These are phyloP conservation scores for Microdochium trichocladiopsis DNA, from an alignment of 2,329 filamentous ascomycete species.

Conservation along the genomic window DNA sequence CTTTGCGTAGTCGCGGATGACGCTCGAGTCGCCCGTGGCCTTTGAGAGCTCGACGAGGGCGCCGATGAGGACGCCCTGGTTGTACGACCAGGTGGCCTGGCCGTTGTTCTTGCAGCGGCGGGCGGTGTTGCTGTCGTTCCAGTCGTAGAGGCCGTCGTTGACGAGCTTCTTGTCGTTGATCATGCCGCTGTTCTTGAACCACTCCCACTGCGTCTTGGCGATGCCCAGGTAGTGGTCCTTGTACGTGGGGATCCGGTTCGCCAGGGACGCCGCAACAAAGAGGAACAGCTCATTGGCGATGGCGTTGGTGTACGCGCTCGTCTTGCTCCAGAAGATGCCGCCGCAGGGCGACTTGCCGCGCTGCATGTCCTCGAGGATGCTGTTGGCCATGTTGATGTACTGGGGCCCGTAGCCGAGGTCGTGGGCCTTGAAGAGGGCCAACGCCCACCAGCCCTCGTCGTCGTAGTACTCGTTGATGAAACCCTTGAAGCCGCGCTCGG, in stretches of 20 bases:
- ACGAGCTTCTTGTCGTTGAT: constrained; percentile 35
- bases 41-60: constrained; percentile 37
- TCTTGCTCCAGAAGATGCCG: constrained; percentile 48
- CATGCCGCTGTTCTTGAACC: constrained; percentile 37
- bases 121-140: not conserved
- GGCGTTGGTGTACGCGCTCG: constrained; percentile 35
- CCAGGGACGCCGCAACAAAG: constrained; percentile 37
- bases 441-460: constrained; percentile 57
- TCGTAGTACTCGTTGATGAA: constrained; percentile 53
- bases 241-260: constrained; percentile 26
- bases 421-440: constrained; percentile 45
- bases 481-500: constrained; percentile 27
- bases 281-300: constrained; percentile 47
- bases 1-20: constrained; percentile 29
- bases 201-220: constrained; percentile 35
- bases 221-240: constrained; percentile 29
- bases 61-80: constrained; percentile 42
- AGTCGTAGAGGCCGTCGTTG: constrained; percentile 35
- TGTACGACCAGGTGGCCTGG: constrained; percentile 36
- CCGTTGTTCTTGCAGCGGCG: constrained; percentile 34
- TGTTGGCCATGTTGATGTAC: constrained; percentile 40
- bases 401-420: constrained; percentile 36
- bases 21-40: constrained; percentile 28
- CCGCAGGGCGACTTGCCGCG: constrained; percentile 37
- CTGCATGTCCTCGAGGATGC: constrained; percentile 46